Base-by-base conservation (phyloP, 2,329 filamentous ascomycete species). In the Bipolaris victoriae region DNA sequence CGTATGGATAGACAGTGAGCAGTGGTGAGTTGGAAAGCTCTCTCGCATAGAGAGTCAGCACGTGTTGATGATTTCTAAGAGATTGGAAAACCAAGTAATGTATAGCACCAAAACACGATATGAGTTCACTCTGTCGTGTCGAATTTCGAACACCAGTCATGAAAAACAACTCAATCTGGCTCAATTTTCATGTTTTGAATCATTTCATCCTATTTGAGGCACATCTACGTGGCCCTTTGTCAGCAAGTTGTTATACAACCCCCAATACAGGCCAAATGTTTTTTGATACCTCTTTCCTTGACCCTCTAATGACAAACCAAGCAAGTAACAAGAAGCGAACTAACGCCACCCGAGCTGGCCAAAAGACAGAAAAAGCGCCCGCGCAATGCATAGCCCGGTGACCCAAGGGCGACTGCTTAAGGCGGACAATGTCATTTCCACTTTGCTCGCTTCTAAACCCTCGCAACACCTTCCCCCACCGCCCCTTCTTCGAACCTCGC, bases 401-500 rank as follows among this genome's bases (percentile, higher is more conserved):
- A 44, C n/a, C 15, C n/a, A 22, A 47, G 46, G 33, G 22, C n/a
- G 1, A 2, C 24, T 15, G 22, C 51, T 20, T 9, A 15, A 20
- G 26, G 18, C 41, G 16, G 15, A 13, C n/a, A 20, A n/a, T 20
- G 7, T 16, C 16, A 13, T 18, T 39, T 50, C 22, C 29, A 49
- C n/a, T n/a, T 9, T 10, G 29, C 22, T 36, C 13, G 7, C 46
- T 24, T 35, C 53, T 55, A 62, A 18, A 46, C 62, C 54, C 48
- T 39, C 2, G 22, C 44, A 18, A 36, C 37, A 40, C 36, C 57
- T 16, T 29, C 52, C 7, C 26, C 35, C n/a, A 36, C 26, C 9
- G 47, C 51, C 7, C 58, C 49, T 18, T 69, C 67, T 45, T 70
- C 69, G 9, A 70, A 84, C 47, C 77, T 74, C 77, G 95, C 85